Base-by-base conservation (phyloP, 2,329 filamentous ascomycete species). In the Colletotrichum sidae region DNA sequence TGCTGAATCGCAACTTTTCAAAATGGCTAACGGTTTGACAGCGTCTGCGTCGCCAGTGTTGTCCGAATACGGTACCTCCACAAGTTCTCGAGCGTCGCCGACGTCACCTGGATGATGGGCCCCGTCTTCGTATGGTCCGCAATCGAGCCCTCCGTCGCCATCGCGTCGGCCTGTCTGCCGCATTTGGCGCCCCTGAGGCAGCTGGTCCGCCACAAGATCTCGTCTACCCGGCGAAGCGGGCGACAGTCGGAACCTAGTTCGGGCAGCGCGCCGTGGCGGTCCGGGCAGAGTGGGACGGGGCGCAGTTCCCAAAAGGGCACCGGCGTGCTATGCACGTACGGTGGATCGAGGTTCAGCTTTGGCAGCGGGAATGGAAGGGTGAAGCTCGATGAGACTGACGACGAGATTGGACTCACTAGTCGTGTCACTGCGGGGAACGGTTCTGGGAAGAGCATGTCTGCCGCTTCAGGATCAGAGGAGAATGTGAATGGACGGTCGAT, bases 101-200 rank as follows among this genome's bases (percentile, higher is more conserved):
- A 68, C 42, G 6, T 68, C 25, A 69, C 60, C 6, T 68, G 54
- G 41, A 46, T 60, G 9, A 69, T 69, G 67, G 65, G 65, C 4
- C 60, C 60, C 15, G 60, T 69, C 17, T 68, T 76, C 17, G 75
- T 76, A 69, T 80, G 77, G 76, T 79, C 78, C 10, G 73, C 78
- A 46, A 73, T 80, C 66, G 79, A 81, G 63, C 75, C 78, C 67
- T 77, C 77, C 54, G 72, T 76, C 45, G 78, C 77, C 56, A 74
- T 80, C 68, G 71, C 79, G 9, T 79, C 78, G 61, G 73, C 77
- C 41, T 79, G 77, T 65, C 73, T 80, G 13, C 78, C 78, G 0
- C 78, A 77, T 34, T 68, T 80, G 3, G 72, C 76, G 2, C 76
- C 75, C 13, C 55, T 76, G 4, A 51, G 63, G 7, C 47, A 44